Evolutionary conservation across 805 yeast species (phyloP).

Genomic region (Vanderwaltozyma yarrowii): DNA sequence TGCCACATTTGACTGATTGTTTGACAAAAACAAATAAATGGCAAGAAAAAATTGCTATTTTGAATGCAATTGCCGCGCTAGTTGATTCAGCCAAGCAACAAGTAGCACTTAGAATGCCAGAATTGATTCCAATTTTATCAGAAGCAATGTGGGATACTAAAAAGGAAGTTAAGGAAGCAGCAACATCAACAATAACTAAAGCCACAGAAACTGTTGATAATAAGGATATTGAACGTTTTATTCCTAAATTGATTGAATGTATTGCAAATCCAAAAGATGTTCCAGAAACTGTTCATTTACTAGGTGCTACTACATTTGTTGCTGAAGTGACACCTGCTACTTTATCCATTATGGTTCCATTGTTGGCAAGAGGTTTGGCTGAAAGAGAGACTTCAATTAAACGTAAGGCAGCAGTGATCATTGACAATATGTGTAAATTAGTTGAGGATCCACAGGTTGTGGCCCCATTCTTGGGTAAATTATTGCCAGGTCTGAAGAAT

Average conservation of each 20-base stretch:
- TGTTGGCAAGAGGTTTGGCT: constrained; percentile 97
- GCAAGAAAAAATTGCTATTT: constrained; percentile 93
- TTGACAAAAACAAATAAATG: constrained; percentile 77
- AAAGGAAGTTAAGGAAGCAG: constrained; percentile 94
- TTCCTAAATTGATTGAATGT: constrained; percentile 94
- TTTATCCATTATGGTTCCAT: constrained; percentile 97
- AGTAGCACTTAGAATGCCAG: constrained; percentile 98
- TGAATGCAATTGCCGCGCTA: constrained; percentile 73
- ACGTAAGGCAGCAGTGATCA: constrained; percentile 99
- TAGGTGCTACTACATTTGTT: constrained; percentile 99
- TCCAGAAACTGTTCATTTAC: constrained; percentile 96
- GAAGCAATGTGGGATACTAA: constrained; percentile 99
- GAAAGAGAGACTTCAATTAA: constrained; percentile 99
- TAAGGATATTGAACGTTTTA: constrained; percentile 99
- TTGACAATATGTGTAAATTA: constrained; percentile 99
- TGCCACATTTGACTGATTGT: constrained; percentile 68
- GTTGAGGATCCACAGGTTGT: constrained; percentile 99
- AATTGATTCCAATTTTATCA: constrained; percentile 94
- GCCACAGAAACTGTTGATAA: constrained; percentile 96
- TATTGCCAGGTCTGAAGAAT: constrained; percentile 91
- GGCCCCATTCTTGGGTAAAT: constrained; percentile 95
- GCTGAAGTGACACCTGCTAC: constrained; percentile 99
- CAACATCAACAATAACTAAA: constrained; percentile 90
- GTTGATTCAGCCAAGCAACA: constrained; percentile 94
- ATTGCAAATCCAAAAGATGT: constrained; percentile 95